Conservation (phyloP, 2,329 filamentous ascomycete genomes). For the Aureobasidium sp. region DNA sequence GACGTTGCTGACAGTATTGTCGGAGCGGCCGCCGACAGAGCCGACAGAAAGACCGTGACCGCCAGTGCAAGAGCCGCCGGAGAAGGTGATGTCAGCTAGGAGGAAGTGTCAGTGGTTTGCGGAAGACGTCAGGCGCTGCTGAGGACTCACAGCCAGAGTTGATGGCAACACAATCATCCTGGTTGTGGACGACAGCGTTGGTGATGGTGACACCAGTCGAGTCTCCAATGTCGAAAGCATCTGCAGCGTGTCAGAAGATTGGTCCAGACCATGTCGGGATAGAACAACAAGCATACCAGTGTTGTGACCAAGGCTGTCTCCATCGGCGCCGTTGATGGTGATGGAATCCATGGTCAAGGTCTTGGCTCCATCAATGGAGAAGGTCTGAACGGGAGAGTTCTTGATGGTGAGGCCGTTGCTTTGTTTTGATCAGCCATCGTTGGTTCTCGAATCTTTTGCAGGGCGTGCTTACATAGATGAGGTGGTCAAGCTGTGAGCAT, state of each 20-base stretch:
- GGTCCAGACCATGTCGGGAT: background rate
- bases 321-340: constrained; percentile 52
- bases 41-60: constrained; percentile 51
- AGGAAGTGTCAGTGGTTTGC: constrained; percentile 23
- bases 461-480: constrained; percentile 36
- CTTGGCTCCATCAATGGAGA: constrained; percentile 40
- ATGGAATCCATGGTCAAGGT: constrained; percentile 44
- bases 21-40: constrained; percentile 45
- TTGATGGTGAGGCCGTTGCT: constrained; percentile 39
- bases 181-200: constrained; percentile 25
- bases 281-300: constrained; percentile 18
- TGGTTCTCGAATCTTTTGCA: constrained; percentile 22
- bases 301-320: constrained; percentile 34
- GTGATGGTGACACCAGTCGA: constrained; percentile 23
- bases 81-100: constrained; percentile 34
- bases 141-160: constrained; percentile 26
- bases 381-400: constrained; percentile 50
- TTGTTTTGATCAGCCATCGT: background rate
- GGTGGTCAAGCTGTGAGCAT: constrained; percentile 45
- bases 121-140: constrained; percentile 36
- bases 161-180: constrained; percentile 28
- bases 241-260: background rate
- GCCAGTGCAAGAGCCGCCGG: constrained; percentile 40
- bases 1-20: constrained; percentile 47
- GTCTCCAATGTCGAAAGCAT: constrained; percentile 26